Conservation (phyloP, 441 rosid genomes). For the Gossypium aridum region DNA sequence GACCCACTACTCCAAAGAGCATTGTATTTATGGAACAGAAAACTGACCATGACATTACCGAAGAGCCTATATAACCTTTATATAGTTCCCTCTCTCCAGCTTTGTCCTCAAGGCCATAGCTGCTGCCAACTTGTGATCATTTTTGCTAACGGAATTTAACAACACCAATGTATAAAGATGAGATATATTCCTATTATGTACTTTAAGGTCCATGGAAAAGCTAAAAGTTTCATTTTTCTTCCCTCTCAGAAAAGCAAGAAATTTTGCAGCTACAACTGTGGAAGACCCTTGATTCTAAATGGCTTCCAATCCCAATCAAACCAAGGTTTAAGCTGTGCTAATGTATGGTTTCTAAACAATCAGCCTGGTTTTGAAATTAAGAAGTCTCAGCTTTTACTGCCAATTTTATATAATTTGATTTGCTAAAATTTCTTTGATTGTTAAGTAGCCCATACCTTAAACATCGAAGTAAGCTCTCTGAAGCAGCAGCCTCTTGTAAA, state of each 20-base stretch:
- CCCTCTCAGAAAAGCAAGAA: neutral
- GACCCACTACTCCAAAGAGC: neutral
- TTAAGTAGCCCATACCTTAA: slow-evolving; percentile 47
- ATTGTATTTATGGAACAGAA: neutral
- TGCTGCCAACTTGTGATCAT: neutral
- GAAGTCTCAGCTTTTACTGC: neutral
- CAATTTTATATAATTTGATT: neutral
- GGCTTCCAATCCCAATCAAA: neutral
- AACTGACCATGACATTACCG: neutral
- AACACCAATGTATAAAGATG: neutral
- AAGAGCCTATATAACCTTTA: neutral
- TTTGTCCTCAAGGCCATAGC: neutral
- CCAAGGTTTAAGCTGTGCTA: neutral
- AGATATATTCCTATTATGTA: neutral
- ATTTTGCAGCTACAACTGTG: neutral
- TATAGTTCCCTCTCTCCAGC: neutral
- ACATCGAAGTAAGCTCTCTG: slow-evolving; percentile 87
- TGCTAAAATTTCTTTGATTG: neutral
- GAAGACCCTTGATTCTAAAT: neutral
- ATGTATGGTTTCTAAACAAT: neutral
- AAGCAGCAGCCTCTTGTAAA: slow-evolving; percentile 88
- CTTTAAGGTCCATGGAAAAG: neutral
- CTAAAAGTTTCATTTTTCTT: neutral
- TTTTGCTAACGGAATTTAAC: neutral
- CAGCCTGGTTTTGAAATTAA: neutral